A percentile compares a stretch with the other conserved stretches of the same genome.
These are phyloP conservation scores for Pseudogymnoascus sp. DNA, from an alignment of 2,329 filamentous ascomycete genomes.

Conservation along the genomic window DNA sequence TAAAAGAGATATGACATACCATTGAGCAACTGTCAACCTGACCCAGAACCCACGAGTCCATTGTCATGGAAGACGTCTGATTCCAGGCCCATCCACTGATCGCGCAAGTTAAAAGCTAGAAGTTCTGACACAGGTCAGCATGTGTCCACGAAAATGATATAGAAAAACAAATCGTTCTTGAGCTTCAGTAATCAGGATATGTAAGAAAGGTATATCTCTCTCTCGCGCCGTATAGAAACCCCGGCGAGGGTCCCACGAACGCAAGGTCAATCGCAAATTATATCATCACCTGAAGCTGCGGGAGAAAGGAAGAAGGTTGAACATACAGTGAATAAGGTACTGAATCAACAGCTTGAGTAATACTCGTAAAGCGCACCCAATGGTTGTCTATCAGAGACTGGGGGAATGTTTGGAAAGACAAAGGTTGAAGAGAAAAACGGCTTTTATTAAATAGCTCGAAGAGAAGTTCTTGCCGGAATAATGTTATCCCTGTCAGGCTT, in stretches of 20 bases:
- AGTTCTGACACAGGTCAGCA: constrained; percentile 5
- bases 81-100: not conserved
- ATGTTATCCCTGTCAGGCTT: not conserved
- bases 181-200: constrained; percentile 71
- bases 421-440: constrained; percentile 1
- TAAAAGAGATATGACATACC: not conserved
- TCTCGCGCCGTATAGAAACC: constrained; percentile 68
- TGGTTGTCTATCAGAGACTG: constrained; percentile 2
- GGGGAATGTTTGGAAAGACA: not conserved
- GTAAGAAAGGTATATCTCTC: constrained; percentile 97
- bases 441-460: constrained; percentile 6
- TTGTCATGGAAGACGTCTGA: not conserved
- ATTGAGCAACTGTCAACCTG: not conserved
- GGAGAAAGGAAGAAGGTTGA: not conserved
- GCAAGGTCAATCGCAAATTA: constrained; percentile 98
- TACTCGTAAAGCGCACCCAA: not conserved
- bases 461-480: constrained; percentile 5
- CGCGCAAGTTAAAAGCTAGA: not conserved
- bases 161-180: constrained; percentile 1
- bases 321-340: constrained; percentile 11
- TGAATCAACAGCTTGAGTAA: not conserved
- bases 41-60: not conserved
- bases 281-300: constrained; percentile 64
- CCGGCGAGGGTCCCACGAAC: constrained; percentile 85
- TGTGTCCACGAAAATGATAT: not conserved